A percentile compares a stretch with the other conserved stretches of the same genome.
Evolutionary conservation across 768 basidiomycete species (phyloP).

Genomic region (Auricularia heimuer): DNA sequence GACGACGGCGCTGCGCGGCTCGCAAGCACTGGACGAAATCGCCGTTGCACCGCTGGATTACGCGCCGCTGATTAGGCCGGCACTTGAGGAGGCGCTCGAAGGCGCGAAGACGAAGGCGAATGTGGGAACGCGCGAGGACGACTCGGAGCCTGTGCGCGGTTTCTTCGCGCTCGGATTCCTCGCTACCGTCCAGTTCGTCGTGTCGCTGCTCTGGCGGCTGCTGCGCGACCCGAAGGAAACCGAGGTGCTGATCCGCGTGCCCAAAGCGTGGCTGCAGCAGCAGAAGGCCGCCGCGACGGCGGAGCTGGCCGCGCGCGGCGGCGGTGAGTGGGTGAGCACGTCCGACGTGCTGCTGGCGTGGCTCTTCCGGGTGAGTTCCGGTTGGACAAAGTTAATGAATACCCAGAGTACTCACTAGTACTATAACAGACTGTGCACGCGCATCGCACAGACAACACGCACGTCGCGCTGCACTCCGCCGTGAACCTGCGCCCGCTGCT

Average conservation of each 20-base stretch:
- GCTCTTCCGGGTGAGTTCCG: background rate
- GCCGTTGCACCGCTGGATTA: background rate
- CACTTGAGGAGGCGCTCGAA: background rate
- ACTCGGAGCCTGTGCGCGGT: background rate
- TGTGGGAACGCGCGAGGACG: background rate
- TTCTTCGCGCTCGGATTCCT: background rate
- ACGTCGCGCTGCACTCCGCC: background rate
- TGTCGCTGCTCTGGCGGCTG: background rate
- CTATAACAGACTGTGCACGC: background rate
- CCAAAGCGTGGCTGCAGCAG: background rate
- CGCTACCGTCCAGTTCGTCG: background rate
- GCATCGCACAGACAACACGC: background rate
- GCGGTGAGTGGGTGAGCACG: slow-evolving; percentile 1
- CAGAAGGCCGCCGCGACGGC: background rate
- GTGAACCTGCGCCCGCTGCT: background rate
- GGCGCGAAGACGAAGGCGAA: background rate
- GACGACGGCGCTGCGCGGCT: background rate
- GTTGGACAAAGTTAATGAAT: too few species aligned
- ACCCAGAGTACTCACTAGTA: too few species aligned
- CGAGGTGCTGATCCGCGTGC: background rate
- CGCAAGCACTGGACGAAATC: background rate
- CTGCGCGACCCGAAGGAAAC: background rate
- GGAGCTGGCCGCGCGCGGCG: background rate
- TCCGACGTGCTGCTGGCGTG: background rate
- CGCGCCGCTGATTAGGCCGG: background rate